phyloP scores from a whole-genome alignment of 495 filamentous ascomycete species.

The Penicillium cataractarum region DNA sequence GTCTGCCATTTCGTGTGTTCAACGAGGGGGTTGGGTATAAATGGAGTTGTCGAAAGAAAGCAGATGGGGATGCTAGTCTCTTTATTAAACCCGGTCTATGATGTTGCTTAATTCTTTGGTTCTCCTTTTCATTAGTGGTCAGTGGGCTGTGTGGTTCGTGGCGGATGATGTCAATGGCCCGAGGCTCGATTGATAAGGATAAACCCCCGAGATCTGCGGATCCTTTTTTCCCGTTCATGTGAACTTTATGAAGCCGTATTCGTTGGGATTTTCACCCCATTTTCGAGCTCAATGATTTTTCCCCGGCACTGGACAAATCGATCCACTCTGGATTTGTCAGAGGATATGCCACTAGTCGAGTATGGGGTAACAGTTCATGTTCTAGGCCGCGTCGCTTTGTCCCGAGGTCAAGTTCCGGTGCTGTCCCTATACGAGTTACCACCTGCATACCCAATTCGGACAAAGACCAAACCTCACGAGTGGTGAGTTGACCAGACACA shows the following conservation, averaged over 20 bases:
- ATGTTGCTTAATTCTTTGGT: background rate
- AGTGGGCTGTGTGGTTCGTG: background rate
- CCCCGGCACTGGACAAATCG: background rate
- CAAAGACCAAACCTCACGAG: background rate
- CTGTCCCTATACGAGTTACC: background rate
- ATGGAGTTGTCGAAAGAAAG: background rate
- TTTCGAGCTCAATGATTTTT: background rate
- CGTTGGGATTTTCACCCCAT: background rate
- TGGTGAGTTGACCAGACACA: background rate
- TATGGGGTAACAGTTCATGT: background rate
- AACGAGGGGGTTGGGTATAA: background rate
- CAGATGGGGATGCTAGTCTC: background rate
- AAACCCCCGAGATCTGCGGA: slow-evolving; percentile 22
- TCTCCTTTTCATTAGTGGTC: background rate
- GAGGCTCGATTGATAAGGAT: slow-evolving; percentile 26
- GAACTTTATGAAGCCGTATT: too few species aligned
- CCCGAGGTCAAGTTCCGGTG: background rate
- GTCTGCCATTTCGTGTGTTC: slow-evolving; percentile 29
- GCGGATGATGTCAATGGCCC: slow-evolving; percentile 31
- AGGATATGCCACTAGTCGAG: background rate
- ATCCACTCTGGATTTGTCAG: background rate
- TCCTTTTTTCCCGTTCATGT: slow-evolving; percentile 15
- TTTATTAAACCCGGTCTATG: background rate
- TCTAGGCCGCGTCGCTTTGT: background rate
- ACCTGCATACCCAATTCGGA: background rate